phyloP scores from a whole-genome alignment of 2,329 filamentous ascomycete species.

The Exophiala spinifera region DNA sequence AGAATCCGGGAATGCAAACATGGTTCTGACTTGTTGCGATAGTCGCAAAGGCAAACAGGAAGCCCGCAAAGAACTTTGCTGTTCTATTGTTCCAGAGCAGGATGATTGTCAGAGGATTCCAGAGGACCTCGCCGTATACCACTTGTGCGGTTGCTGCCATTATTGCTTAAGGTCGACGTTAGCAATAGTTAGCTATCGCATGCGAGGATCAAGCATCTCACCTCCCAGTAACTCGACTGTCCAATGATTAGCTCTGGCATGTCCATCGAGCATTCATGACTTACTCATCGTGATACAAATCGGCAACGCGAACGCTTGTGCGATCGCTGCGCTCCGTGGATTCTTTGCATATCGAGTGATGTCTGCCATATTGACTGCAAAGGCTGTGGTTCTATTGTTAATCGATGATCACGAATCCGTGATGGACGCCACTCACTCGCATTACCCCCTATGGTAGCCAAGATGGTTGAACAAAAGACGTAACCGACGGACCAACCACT shows the following conservation, averaged over 20 bases:
- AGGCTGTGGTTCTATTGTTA: conserved; percentile 32
- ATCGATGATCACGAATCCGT: not conserved
- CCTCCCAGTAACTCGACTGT: not conserved
- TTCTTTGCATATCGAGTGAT: conserved; percentile 36
- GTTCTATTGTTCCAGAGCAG: conserved; percentile 29
- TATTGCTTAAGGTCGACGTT: conserved; percentile 26
- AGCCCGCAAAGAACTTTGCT: conserved; percentile 32
- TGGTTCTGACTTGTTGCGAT: conserved; percentile 12
- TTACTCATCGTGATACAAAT: conserved; percentile 39
- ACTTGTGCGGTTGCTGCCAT: conserved; percentile 32
- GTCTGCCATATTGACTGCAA: conserved; percentile 38
- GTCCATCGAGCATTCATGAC: not conserved
- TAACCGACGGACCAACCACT: conserved; percentile 44
- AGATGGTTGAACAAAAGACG: conserved; percentile 34
- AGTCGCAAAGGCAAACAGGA: conserved; percentile 31
- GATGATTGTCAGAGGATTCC: conserved; percentile 34
- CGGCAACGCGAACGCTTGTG: conserved; percentile 40
- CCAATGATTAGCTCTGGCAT: not conserved
- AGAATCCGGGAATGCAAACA: not conserved
- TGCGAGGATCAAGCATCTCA: not conserved
- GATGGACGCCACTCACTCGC: not conserved
- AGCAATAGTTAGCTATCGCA: not conserved
- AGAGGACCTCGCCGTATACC: conserved; percentile 33
- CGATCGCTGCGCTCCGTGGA: conserved; percentile 33
- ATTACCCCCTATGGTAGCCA: conserved; percentile 10